Percentiles rank a stretch among this genome's conserved stretches.
Evolutionary conservation across 306 rosid genomes (phyloP).

Genomic region (Cicer cuneatum): DNA sequence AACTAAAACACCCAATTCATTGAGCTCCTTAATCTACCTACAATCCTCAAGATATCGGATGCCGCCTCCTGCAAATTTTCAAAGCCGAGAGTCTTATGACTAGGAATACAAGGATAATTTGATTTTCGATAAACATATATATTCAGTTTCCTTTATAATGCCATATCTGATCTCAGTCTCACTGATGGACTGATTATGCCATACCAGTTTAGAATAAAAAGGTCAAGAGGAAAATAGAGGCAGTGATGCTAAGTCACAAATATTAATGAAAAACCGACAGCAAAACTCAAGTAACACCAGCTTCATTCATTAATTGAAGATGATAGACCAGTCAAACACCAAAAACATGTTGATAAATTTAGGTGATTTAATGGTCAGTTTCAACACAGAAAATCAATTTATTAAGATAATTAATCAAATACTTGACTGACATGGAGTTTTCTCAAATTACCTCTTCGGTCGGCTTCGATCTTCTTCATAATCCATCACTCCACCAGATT

Average conservation of each 20-base stretch:
- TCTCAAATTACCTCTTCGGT: conserved; percentile 79
- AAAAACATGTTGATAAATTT: not conserved
- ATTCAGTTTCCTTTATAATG: conserved; percentile 22
- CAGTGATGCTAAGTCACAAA: not conserved
- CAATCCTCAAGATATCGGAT: conserved; percentile 70
- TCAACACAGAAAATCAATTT: not conserved
- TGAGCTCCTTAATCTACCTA: conserved; percentile 51
- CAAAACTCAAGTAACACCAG: conserved; percentile 5
- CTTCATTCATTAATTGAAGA: conserved; percentile 14
- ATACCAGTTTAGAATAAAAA: conserved; percentile 7
- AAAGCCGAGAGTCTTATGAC: conserved; percentile 28
- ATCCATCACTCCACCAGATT: conserved; percentile 99
- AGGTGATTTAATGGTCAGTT: conserved; percentile 15
- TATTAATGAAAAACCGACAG: not conserved
- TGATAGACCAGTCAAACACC: conserved; percentile 20
- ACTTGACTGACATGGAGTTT: conserved; percentile 10
- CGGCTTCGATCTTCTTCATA: conserved; percentile 97
- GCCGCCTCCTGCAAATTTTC: conserved; percentile 79
- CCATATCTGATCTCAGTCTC: conserved; percentile 1
- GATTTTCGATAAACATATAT: not conserved
- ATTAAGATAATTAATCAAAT: conserved; percentile 32
- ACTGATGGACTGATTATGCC: not conserved
- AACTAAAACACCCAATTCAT: conserved; percentile 52
- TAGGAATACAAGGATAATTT: not conserved
- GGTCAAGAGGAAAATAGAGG: not conserved